Base-by-base conservation (phyloP, 129 eudicot genomes). In the Pseudognaphalium luteoalbum region DNA sequence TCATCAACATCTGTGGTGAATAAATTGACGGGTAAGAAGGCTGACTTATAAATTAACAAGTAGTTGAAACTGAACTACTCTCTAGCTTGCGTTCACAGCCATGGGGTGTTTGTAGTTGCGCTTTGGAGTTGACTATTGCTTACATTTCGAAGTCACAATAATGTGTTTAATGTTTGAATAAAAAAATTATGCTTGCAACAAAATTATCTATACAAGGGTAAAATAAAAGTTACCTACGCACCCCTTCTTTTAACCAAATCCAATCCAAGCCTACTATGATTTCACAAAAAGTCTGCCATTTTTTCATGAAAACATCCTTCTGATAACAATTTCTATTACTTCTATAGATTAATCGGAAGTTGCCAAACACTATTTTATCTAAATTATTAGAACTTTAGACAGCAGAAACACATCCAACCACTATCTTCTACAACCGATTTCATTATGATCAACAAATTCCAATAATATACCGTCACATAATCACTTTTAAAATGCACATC, bases 1-100 rank as follows among this genome's bases (percentile, higher is more conserved):
- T 94, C 98, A 78, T 91, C 91, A 70, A 94, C 82, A 83, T 95
- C 99, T 94, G 88, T 3, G 65, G 4, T 25, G 19, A 20, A 30
- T 21, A 42, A 58, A 66, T 62, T 41, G 21, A 4, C 4, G 39
- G 50, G 54, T 14, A 60, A 41, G 19, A 70, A 37, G 32, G 34
- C 50, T 59, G 66, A 78, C 65, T 35, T 68, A 66, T 47, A 15
- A 76, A 78, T 61, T 72, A 25, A 74, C 42, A 9, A 34, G n/a
- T 70, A 56, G 51, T 56, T 37, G 32, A 32, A 73, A 77, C 51
- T 14, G 4, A 56, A 50, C 60, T 59, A 22, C 34, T 25, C 16
- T 60, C 32, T 60, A 20, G n/a, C 66, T 60, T 60, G 64, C 30
- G 21, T 58, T 21, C 14, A 58, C 29, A 58, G 11, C 15, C 21